Conservation (phyloP, 371 early-diverging fungal genomes). For the Lichtheimia ornata region DNA sequence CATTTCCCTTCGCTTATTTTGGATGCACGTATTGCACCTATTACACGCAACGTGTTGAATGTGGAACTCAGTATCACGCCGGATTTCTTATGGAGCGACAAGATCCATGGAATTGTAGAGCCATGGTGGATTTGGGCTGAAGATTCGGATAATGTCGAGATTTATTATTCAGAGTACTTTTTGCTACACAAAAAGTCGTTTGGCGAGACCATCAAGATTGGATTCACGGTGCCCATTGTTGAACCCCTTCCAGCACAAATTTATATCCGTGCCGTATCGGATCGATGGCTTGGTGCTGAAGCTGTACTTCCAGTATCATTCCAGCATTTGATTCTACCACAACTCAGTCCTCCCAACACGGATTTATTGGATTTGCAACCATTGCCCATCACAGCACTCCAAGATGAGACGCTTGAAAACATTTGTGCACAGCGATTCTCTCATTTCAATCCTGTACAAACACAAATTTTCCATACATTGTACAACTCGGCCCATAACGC, state of each 20-base stretch:
- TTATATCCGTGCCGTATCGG: constrained; percentile 86
- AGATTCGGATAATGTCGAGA: constrained; percentile 65
- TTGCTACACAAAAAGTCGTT: constrained; percentile 50
- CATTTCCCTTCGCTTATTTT: constrained; percentile 86
- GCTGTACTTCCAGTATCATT: constrained; percentile 85
- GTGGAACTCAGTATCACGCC: constrained; percentile 77
- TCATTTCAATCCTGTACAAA: constrained; percentile 98
- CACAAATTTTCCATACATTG: constrained; percentile 95
- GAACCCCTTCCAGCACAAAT: constrained; percentile 91
- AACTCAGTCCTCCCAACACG: constrained; percentile 81
- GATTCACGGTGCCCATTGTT: constrained; percentile 85
- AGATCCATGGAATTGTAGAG: constrained; percentile 84
- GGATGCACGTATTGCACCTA: constrained; percentile 82
- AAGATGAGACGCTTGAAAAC: constrained; percentile 76
- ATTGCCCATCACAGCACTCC: constrained; percentile 81
- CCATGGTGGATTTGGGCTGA: constrained; percentile 97
- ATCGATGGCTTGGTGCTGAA: constrained; percentile 94
- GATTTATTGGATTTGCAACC: constrained; percentile 89
- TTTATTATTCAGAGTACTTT: constrained; percentile 61
- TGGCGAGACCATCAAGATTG: constrained; percentile 65
- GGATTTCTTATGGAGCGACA: constrained; percentile 93
- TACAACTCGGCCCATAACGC: constrained; percentile 87
- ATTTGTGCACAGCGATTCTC: constrained; percentile 81
- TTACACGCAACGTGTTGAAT: constrained; percentile 88
- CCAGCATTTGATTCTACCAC: constrained; percentile 86